Base-by-base conservation (phyloP, 2,329 filamentous ascomycete species). In the Talaromyces piceae region DNA sequence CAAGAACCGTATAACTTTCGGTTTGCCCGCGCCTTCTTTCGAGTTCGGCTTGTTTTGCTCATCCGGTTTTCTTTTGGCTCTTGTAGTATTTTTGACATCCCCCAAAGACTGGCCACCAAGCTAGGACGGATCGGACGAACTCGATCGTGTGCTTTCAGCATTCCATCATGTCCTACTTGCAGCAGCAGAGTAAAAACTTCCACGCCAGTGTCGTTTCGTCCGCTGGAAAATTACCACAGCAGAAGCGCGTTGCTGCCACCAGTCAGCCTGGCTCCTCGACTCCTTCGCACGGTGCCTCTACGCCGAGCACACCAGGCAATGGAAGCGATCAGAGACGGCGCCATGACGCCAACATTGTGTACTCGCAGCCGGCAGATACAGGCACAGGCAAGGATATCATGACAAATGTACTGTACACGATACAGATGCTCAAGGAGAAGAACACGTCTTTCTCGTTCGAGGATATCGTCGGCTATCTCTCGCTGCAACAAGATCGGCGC, bases 401-500 rank as follows among this genome's bases (percentile, higher is more conserved):
- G 74, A 94, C 90, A 11, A 88, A 95, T 67, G 84, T 96, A 65
- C 81, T 86, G 52, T 95, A 90, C 71, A 88, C 89, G 18, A 84
- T 95, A 65, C 83, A 91, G 56, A 88, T 89, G 66, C 81, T 95
- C 71, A 81, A 81, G 57, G 84, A 84, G 65, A 83, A 85, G 64
- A 80, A 81, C 53, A 73, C 82, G 54, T 73, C 86, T 50, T 81
- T 90, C 65, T 80, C 78, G 30, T 86, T 94, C 53, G 74, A 80
- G 45, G 86, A 91, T 57, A 85, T 96, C 59, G 80, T 93, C 60
- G 81, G 84, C 59, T 93, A 93, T 67, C 77, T 95, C 54, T 88
- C 85, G 49, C 78, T 93, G 31, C 80, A 81, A 47, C 73, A 80
- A 54, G 77, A 79, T 39, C 71, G 81, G 12, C 78, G 86, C 47